Base-by-base conservation (phyloP, 176 grass and related monocot species). In the Coix lacrymajobi region DNA sequence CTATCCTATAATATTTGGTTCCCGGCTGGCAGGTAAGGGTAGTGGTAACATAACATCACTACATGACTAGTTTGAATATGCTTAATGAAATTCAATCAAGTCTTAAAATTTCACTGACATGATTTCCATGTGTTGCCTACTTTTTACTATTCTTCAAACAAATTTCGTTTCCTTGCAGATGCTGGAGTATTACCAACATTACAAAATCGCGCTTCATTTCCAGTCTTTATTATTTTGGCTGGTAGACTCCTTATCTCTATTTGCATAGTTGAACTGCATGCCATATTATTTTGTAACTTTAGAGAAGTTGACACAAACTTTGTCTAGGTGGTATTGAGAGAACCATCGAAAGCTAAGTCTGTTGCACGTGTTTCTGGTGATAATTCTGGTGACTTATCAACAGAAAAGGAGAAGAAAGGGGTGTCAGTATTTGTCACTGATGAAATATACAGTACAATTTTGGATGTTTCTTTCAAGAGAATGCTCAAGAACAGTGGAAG, bases 221-320 rank as follows among this genome's bases (percentile, higher is more conserved):
- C 92, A 95, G 54, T 95, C 96, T 66, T 89, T 98, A 81, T 88
- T 98, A 67, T 98, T 98, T 88, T 93, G 96, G 96, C 89, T 98
- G 91, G 96, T 98, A 98, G 85, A 56, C 77, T 79, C 38, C 69
- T 58, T 36, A 29, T 56, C 62, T 90, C 31, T 78, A 62, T 43
- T 66, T 73, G 29, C 64, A 71, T 76, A 43, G 19, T 79, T 85
- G 31, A 69, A 82, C 77, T 62, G 22, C 45, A 46, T 73, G 17
- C 11, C 29, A 37, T 72, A 75, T 66, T 11, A 28, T 73, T 78
- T 78, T 85, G 38, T 84, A 32, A 39, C 54, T 85, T 60, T 9
- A 32, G 83, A 86, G 43, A 72, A 84, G 73, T 40, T 78, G 43
- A 85, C 41, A 45, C 63, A 79, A 54, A 75, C 22, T 77, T 71